Evolutionary conservation across 129 eudicot species (phyloP).

Genomic region (Flaveria trinervia): DNA sequence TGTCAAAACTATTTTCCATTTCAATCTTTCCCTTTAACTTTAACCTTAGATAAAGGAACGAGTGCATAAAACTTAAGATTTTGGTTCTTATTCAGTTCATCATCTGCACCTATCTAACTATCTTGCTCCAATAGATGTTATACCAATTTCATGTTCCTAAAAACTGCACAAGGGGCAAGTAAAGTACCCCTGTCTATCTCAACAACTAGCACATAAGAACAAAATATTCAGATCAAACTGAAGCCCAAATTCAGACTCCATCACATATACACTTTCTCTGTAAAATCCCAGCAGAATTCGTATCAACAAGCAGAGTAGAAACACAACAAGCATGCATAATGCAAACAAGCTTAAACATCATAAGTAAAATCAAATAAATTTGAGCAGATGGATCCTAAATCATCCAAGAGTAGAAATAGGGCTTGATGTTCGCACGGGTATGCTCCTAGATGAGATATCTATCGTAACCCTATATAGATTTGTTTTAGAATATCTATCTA

Average conservation of each 20-base stretch:
- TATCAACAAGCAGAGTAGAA: background rate
- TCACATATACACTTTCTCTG: background rate
- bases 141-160: slow-evolving; percentile 13
- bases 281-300: background rate
- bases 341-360: background rate
- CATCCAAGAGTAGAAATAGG: background rate
- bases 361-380: background rate
- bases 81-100: background rate
- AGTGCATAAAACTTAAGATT: background rate
- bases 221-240: background rate
- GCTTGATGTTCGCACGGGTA: background rate
- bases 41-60: background rate
- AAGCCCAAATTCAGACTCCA: background rate
- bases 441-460: background rate
- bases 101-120: background rate
- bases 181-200: slow-evolving; percentile 3
- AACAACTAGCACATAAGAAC: background rate
- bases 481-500: background rate
- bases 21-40: background rate
- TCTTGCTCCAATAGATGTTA: background rate
- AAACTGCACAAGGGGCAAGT: background rate
- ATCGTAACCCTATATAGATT: background rate
- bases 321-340: background rate
- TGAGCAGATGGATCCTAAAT: slow-evolving; percentile 2
- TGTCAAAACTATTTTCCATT: background rate